Conservation (phyloP, 306 rosid genomes). For the Fragaria ananassa region DNA sequence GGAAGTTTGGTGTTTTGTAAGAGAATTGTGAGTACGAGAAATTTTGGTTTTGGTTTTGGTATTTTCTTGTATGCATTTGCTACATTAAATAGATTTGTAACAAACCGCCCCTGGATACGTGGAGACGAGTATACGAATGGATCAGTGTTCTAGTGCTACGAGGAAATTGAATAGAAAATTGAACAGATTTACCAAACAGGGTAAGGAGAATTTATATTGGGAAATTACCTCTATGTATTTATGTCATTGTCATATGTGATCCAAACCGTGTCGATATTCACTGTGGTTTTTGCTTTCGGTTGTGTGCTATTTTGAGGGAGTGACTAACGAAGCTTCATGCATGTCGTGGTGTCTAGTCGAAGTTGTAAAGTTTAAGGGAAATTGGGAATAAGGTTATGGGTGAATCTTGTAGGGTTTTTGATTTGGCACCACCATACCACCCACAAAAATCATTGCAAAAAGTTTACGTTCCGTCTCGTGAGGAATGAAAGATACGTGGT, state of each 20-base stretch:
- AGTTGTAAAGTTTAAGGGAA: neutral
- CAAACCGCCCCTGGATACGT: slow-evolving; percentile 8
- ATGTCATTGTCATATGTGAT: neutral
- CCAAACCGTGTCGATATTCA: no score
- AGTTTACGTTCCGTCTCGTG: neutral
- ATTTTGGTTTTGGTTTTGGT: neutral
- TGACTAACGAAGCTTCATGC: neutral
- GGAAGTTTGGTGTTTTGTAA: neutral
- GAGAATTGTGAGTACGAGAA: neutral
- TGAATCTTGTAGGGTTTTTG: neutral
- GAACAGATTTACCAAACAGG: neutral
- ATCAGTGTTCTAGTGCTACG: neutral
- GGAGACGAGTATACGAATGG: neutral
- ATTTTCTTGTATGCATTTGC: neutral
- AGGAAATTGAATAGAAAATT: neutral
- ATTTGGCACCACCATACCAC: neutral
- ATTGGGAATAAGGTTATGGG: slow-evolving; percentile 1
- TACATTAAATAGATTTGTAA: neutral
- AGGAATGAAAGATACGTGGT: no score
- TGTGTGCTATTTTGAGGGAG: neutral
- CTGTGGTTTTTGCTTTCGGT: neutral
- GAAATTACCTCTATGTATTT: neutral
- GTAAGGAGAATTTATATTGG: neutral
- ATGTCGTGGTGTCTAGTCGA: neutral
- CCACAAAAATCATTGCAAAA: neutral